phyloP scores from a whole-genome alignment of 208 protist species.

The Trypanosomatidae sp. region DNA sequence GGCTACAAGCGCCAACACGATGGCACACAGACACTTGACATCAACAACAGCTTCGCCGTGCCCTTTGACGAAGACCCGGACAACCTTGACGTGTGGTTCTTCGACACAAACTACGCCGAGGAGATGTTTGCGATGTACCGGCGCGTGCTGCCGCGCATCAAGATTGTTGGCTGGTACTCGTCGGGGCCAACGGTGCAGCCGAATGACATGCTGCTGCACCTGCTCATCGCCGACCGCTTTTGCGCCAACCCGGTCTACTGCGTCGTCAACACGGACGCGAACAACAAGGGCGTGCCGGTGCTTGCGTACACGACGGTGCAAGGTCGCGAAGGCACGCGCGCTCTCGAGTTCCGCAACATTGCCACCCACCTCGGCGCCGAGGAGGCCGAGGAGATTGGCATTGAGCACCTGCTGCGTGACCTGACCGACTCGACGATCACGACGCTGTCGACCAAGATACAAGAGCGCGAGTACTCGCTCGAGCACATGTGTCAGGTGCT shows the following conservation, averaged over 20 bases:
- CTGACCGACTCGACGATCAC: constrained; percentile 94
- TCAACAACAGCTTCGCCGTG: constrained; percentile 98
- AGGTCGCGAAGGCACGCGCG: constrained; percentile 50
- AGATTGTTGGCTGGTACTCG: constrained; percentile 99
- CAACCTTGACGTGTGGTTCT: constrained; percentile 97
- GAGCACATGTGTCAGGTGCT: constrained; percentile 84
- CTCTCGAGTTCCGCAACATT: constrained; percentile 86
- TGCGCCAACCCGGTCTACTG: constrained; percentile 86
- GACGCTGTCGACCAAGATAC: constrained; percentile 91
- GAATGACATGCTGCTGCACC: constrained; percentile 96
- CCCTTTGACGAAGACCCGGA: constrained; percentile 99
- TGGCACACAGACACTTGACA: constrained; percentile 63
- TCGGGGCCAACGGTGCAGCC: constrained; percentile 94
- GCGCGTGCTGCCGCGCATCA: constrained; percentile 97
- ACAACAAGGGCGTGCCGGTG: constrained; percentile 82
- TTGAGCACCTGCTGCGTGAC: constrained; percentile 99
- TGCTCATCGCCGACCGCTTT: constrained; percentile 90
- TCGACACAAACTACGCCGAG: constrained; percentile 93
- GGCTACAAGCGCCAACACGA: constrained; percentile 33
- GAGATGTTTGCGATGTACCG: constrained; percentile 98
- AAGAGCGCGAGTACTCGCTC: constrained; percentile 90
- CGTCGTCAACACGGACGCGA: constrained; percentile 85
- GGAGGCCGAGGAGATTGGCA: constrained; percentile 99
- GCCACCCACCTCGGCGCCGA: constrained; percentile 91
- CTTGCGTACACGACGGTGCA: constrained; percentile 86